Evolutionary conservation across 2,329 filamentous ascomycete species (phyloP).

Genomic region (Colletotrichum sp.): DNA sequence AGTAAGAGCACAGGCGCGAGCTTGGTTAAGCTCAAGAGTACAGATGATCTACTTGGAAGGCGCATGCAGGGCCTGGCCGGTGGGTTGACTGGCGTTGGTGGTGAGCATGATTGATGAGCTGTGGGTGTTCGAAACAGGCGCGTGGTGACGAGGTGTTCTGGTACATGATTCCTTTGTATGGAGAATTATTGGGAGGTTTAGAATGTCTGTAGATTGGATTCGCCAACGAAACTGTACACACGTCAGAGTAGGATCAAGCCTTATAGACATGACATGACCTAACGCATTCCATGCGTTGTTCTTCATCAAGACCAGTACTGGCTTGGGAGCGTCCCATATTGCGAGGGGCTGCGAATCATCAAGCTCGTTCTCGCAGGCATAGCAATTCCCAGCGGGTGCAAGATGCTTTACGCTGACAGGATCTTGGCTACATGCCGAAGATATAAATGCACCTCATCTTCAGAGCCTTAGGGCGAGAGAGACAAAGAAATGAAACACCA

Average conservation of each 20-base stretch:
- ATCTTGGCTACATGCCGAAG: rapidly evolving
- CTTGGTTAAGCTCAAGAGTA: slow-evolving; percentile 59
- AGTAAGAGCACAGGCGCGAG: slow-evolving; percentile 49
- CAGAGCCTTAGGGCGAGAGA: no score
- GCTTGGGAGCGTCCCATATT: not conserved
- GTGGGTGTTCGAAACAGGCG: not conserved
- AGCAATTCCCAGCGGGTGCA: rapidly evolving
- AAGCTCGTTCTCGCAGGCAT: no score
- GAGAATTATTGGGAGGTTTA: not conserved
- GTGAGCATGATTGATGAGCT: slow-evolving; percentile 36
- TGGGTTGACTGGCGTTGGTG: slow-evolving; percentile 53
- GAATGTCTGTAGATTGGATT: slow-evolving; percentile 11
- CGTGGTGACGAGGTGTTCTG: not conserved
- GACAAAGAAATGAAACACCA: no score
- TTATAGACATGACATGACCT: not conserved
- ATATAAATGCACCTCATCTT: not conserved
- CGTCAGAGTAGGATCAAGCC: not conserved
- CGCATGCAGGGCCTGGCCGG: slow-evolving; percentile 64
- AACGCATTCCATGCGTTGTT: not conserved
- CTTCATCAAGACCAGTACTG: rapidly evolving
- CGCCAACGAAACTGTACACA: slow-evolving; percentile 13
- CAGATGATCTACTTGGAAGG: slow-evolving; percentile 60
- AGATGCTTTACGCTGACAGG: not conserved
- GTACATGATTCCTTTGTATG: not conserved
- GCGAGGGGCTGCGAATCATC: no score